These are phyloP conservation scores for Ceratobasidium sp. DNA, from an alignment of 1,284 basidiomycete genomes.

Conservation along the genomic window DNA sequence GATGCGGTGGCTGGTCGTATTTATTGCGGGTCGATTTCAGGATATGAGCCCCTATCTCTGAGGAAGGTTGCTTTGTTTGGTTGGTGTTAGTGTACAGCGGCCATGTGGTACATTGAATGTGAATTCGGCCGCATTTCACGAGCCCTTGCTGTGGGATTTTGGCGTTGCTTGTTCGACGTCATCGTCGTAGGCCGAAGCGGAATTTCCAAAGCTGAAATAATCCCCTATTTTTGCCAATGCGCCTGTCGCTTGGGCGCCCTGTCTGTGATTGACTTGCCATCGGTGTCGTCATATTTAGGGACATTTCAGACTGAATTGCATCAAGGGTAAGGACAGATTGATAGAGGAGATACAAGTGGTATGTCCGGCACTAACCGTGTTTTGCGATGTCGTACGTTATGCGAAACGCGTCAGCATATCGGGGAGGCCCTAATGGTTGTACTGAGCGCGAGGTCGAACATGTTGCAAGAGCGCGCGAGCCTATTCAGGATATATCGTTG, in stretches of 20 bases:
- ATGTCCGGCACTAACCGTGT: neutral
- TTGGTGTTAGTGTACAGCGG: no score
- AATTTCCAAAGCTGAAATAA: no score
- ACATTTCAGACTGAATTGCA: neutral
- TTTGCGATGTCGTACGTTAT: neutral
- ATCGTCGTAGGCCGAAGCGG: neutral
- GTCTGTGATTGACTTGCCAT: neutral
- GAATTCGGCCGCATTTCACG: neutral
- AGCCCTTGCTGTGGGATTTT: neutral
- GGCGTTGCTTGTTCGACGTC: neutral
- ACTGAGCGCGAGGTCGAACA: neutral
- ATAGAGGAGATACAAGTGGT: neutral
- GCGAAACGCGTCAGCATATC: neutral
- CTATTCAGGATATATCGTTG: neutral
- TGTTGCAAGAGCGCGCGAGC: neutral
- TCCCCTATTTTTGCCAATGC: neutral
- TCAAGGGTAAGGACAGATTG: constrained; percentile 9
- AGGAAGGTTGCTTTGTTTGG: no score
- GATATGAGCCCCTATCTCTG: no score
- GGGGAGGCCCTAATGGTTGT: no score
- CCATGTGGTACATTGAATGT: neutral
- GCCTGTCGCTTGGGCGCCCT: neutral
- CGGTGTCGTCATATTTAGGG: constrained; percentile 1
- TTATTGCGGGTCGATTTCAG: neutral
- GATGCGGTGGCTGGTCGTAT: neutral